Percentiles rank a stretch among this genome's conserved stretches.
These are phyloP conservation scores for Dillenia turbinata DNA, from an alignment of 164 flowering plant species.

Conservation along the genomic window DNA sequence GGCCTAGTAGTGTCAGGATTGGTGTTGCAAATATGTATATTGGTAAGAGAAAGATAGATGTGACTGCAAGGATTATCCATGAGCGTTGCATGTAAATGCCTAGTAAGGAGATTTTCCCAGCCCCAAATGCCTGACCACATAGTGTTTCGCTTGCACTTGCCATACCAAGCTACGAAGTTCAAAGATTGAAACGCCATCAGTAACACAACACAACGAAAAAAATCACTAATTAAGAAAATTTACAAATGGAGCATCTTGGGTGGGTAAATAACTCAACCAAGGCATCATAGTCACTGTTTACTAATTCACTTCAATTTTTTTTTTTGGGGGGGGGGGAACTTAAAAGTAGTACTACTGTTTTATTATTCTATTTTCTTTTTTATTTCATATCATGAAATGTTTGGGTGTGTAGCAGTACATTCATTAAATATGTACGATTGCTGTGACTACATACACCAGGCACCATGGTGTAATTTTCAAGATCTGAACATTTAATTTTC, in stretches of 20 bases:
- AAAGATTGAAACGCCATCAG: not conserved
- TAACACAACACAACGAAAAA: not conserved
- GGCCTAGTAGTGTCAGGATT: conserved; percentile 39
- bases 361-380: no score
- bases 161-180: conserved; percentile 51
- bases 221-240: not conserved
- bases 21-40: conserved; percentile 53
- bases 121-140: conserved; percentile 70
- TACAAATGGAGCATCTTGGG: not conserved
- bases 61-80: conserved; percentile 30
- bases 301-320: no score
- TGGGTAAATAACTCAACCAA: no score
- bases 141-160: conserved; percentile 70
- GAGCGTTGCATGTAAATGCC: conserved; percentile 66
- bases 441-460: no score
- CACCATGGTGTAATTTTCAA: no score
- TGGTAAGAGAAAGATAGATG: conserved; percentile 36
- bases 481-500: no score
- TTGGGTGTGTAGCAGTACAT: no score
- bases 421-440: no score
- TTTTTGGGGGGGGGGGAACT: no score
- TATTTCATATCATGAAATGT: no score
- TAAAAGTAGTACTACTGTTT: no score
- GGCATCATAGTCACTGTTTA: no score
- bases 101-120: conserved; percentile 46